Evolutionary conservation across 2,329 filamentous ascomycete genomes (phyloP), one percentile per base, ranked within the genome.

Genomic region (Ceratocystis albifundus): DNA sequence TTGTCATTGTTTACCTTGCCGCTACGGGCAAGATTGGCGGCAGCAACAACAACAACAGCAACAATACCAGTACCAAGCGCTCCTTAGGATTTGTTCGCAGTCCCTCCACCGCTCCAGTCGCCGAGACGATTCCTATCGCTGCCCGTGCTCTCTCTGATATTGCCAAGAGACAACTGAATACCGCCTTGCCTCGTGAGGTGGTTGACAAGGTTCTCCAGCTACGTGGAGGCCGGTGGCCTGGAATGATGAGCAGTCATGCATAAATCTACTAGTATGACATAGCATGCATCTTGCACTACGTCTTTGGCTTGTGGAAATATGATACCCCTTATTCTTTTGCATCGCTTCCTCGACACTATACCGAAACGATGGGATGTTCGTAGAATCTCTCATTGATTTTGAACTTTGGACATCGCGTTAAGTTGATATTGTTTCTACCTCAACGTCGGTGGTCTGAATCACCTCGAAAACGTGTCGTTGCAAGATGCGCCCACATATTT

Each of bases 1-100:
- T 79, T 61, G 78, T 84, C 7, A 77, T 80, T 65, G 75, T 80
- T 64, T 82, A 80, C 70, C 71, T 82, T 17, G 69, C 64, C 32
- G 69, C 63, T 46, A 69, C 55, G 1, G 69, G 68, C 70, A 73
- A 69, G 71, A 70, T 62, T 66, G 69, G 69, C 61, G 72, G 70
- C 41, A 73, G 69, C 66, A 71, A 71, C 64, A 70, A 68, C 65
- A 72, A 70, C 65, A 75, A 74, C 70, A 74, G 73, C 72, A 72
- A 69, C 66, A 67, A 46, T n/a, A n/a, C n/a, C n/a, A n/a, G n/a
- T n/a, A n/a, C n/a, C 68, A 70, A 69, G 67, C 67, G 69, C 62
- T 53, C 73, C 30, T 65, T 75, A 64, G 69, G 71, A 30, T 68
- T 67, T 44, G 25, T 25, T 28, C 48, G 48, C 48, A 61, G 65